Conservation (phyloP, 2,329 filamentous ascomycete genomes). For the Helicocarpus griseus region DNA sequence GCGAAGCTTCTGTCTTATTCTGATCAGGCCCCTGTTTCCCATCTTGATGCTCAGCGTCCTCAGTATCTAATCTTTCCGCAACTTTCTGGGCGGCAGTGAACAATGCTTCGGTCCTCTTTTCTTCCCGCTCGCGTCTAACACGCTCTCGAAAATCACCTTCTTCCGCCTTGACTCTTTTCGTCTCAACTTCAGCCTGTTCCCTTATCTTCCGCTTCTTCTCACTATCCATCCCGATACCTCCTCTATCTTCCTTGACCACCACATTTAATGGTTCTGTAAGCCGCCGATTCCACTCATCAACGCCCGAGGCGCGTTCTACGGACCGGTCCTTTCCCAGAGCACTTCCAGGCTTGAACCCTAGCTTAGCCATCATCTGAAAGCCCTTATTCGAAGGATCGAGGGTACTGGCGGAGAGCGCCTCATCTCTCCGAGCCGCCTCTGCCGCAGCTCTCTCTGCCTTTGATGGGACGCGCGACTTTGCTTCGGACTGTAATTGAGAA, state of each 20-base stretch:
- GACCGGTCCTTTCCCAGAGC: constrained; percentile 56
- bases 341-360: constrained; percentile 75
- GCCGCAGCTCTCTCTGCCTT: constrained; percentile 75
- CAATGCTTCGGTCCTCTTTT: constrained; percentile 57
- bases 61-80: constrained; percentile 64
- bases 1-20: constrained; percentile 6
- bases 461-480: constrained; percentile 55
- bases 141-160: constrained; percentile 65
- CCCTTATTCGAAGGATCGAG: constrained; percentile 72
- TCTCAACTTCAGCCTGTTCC: constrained; percentile 49
- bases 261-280: constrained; percentile 66
- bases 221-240: constrained; percentile 73
- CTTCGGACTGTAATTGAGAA: constrained; percentile 47
- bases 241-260: constrained; percentile 65
- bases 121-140: constrained; percentile 60
- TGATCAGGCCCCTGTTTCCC: constrained; percentile 13
- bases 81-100: constrained; percentile 72
- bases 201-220: constrained; percentile 70
- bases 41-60: constrained; percentile 26
- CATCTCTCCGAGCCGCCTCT: constrained; percentile 62
- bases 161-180: constrained; percentile 54
- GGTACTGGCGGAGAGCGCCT: constrained; percentile 64
- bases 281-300: constrained; percentile 22
- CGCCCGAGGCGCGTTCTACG: constrained; percentile 13
- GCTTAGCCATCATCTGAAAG: constrained; percentile 90